These are phyloP conservation scores for Angophora floribunda DNA, from an alignment of 345 rosid species.

Conservation along the genomic window DNA sequence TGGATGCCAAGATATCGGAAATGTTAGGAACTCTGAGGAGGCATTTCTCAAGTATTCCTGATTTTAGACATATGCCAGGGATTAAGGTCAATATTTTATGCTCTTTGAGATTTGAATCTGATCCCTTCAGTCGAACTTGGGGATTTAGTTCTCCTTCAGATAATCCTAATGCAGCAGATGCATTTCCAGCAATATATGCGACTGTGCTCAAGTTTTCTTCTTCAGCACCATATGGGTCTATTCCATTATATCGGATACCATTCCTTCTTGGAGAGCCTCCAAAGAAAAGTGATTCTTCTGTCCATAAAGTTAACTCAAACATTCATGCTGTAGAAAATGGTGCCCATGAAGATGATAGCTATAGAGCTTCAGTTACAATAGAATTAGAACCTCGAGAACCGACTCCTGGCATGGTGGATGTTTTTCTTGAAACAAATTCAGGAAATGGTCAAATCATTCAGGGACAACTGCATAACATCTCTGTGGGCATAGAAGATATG, in stretches of 20 bases:
- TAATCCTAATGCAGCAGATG: slow-evolving; percentile 33
- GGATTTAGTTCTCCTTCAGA: slow-evolving; percentile 28
- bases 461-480: slow-evolving; percentile 68
- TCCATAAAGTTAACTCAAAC: slow-evolving; percentile 28
- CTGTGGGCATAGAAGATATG: slow-evolving; percentile 90
- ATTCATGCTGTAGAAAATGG: slow-evolving; percentile 34
- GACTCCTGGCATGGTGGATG: slow-evolving; percentile 84
- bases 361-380: slow-evolving; percentile 53
- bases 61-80: slow-evolving; percentile 68
- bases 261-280: slow-evolving; percentile 78
- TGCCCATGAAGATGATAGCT: slow-evolving; percentile 36
- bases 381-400: slow-evolving; percentile 84
- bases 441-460: slow-evolving; percentile 72
- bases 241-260: slow-evolving; percentile 68
- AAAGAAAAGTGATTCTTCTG: slow-evolving; percentile 6
- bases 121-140: slow-evolving; percentile 46
- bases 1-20: slow-evolving; percentile 80
- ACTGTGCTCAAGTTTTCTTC: slow-evolving; percentile 89
- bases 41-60: slow-evolving; percentile 84
- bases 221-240: slow-evolving; percentile 76
- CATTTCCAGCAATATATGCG: slow-evolving; percentile 72
- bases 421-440: slow-evolving; percentile 73
- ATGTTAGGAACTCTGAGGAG: slow-evolving; percentile 57
- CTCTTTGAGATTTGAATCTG: slow-evolving; percentile 73
- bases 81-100: slow-evolving; percentile 67